Evolutionary conservation across 805 yeast genomes (phyloP).

Genomic region (Nakazawaea anatomiae): DNA sequence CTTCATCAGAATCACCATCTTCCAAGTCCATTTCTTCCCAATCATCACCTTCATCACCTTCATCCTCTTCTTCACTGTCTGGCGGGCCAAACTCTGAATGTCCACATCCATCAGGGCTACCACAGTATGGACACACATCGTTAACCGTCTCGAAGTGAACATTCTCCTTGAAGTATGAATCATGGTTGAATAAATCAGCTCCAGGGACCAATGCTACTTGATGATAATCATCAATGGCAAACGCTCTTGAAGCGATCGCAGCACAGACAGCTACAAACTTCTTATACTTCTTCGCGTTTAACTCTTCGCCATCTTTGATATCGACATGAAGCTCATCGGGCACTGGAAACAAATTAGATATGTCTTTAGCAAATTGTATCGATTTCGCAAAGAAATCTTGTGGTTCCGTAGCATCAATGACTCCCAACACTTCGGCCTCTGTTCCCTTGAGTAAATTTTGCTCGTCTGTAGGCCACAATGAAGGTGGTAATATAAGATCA

Average conservation of each 20-base stretch:
- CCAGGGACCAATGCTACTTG: slow-evolving; percentile 81
- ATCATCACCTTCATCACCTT: slow-evolving; percentile 21
- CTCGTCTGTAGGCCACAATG: slow-evolving; percentile 55
- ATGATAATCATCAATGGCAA: slow-evolving; percentile 71
- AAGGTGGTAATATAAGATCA: slow-evolving; percentile 45
- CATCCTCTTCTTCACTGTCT: slow-evolving; percentile 19
- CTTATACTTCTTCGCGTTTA: slow-evolving; percentile 24
- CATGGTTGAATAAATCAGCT: slow-evolving; percentile 85
- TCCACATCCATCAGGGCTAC: slow-evolving; percentile 24
- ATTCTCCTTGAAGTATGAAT: slow-evolving; percentile 43
- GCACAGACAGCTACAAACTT: slow-evolving; percentile 53
- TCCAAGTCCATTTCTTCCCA: slow-evolving; percentile 18
- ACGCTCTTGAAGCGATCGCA: slow-evolving; percentile 71
- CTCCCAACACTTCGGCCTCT: slow-evolving; percentile 55
- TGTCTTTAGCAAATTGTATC: slow-evolving; percentile 32
- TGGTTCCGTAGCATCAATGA: slow-evolving; percentile 43
- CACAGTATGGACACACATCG: slow-evolving; percentile 30
- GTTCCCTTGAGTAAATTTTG: slow-evolving; percentile 49
- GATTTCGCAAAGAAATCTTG: slow-evolving; percentile 33
- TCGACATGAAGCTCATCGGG: slow-evolving; percentile 31
- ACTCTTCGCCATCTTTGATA: slow-evolving; percentile 19
- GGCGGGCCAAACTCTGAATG: slow-evolving; percentile 24
- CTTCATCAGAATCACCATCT: slow-evolving; percentile 17
- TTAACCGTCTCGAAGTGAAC: slow-evolving; percentile 58
- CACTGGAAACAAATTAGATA: slow-evolving; percentile 21